Evolutionary conservation across 2,329 filamentous ascomycete genomes (phyloP), one percentile per base, ranked within the genome.

Genomic region (Pseudogymnoascus sp.): DNA sequence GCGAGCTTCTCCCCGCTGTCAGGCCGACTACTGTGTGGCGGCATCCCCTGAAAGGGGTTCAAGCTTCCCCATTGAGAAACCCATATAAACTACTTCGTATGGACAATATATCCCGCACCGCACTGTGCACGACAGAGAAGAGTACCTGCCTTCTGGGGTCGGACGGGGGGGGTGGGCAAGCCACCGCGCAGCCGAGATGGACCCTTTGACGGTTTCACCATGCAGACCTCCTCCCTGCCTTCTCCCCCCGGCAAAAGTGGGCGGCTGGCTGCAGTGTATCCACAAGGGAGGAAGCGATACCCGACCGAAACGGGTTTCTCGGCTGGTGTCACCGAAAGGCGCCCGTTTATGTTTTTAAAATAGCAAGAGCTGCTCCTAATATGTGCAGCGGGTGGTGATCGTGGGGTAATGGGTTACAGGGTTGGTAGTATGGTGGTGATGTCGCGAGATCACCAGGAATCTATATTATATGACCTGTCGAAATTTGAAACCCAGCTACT

Each of bases 191-290:
- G 26, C 47, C 47, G 26, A 54, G 47, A 33, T 54, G 47, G 47
- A 33, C 47, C 47, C 47, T 54, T 54, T 4, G 33, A 33, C 9
- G 47, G 29, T 54, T 54, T 54, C 47, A 54, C 47, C 47, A 54
- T 54, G 47, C 47, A 33, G 10, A 54, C 26, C 40, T 54, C 47
- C 29, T 33, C 47, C 29, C 26, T 31, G 8, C 35, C 13, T 4
- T 6, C 1, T 15, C 5, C 44, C 44, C 44, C 44, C 4, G 44
- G 26, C 44, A 50, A 50, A 17, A 50, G 44, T 54, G 29, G 26
- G 47, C 47, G 47, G 47, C 47, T 54, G 29, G 47, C 47, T 54
- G 29, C n/a, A 54, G 47, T 54, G 47, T 54, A 54, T 54, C 47
- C 47, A 54, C 47, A 54, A 54, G 47, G 29, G 47, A 54, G 47